Evolutionary conservation across 2,329 filamentous ascomycete genomes (phyloP).

Genomic region (Zymoseptoria passerinii): DNA sequence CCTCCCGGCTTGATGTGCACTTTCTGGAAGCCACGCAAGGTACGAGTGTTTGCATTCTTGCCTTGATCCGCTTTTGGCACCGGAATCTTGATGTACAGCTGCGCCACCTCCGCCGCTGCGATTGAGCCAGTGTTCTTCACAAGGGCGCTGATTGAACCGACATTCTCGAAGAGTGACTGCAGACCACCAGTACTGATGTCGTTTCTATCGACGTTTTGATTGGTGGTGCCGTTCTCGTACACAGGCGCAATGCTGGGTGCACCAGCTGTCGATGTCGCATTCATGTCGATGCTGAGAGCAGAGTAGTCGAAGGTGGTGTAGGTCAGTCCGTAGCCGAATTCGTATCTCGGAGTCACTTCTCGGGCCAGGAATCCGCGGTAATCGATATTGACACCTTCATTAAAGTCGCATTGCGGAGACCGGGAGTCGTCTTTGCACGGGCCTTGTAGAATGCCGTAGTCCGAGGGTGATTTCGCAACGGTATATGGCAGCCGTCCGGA

Average conservation of each 20-base stretch:
- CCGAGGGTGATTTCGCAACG: conserved; percentile 47
- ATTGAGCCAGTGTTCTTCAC: conserved; percentile 45
- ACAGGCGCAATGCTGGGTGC: conserved; percentile 15
- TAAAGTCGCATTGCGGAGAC: conserved; percentile 28
- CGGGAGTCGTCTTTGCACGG: conserved; percentile 19
- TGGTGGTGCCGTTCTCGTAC: conserved; percentile 25
- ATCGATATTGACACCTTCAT: conserved; percentile 32
- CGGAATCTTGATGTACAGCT: conserved; percentile 35
- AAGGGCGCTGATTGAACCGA: conserved; percentile 42
- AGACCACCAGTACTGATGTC: conserved; percentile 23
- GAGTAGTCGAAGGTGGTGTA: conserved; percentile 30
- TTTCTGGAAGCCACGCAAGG: conserved; percentile 30
- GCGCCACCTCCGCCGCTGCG: conserved; percentile 45
- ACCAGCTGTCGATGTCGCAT: conserved; percentile 21
- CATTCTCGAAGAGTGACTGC: conserved; percentile 39
- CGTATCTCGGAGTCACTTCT: conserved; percentile 26
- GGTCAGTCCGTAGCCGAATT: conserved; percentile 34
- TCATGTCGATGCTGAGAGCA: conserved; percentile 19
- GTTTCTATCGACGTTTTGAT: conserved; percentile 19
- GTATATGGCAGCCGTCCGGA: conserved; percentile 57
- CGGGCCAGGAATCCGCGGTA: conserved; percentile 29
- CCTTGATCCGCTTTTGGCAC: conserved; percentile 42
- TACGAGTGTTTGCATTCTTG: conserved; percentile 32
- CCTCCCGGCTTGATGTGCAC: conserved; percentile 22
- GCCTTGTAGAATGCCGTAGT: conserved; percentile 44